Evolutionary conservation across 805 yeast species (phyloP).

Genomic region (Ogataea methylovora): DNA sequence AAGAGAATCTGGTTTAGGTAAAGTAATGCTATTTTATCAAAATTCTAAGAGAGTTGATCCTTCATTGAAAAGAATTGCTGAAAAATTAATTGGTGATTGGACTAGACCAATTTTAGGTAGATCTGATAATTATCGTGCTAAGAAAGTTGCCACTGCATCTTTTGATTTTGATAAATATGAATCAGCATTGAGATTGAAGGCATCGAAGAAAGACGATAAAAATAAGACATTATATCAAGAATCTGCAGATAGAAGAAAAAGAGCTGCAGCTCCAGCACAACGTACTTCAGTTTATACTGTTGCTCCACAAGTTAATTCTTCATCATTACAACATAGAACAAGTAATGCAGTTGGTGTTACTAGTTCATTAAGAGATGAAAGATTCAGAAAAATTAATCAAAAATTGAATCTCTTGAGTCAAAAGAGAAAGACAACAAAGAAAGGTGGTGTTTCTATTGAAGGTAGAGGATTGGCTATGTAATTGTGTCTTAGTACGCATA

Average conservation of each 20-base stretch:
- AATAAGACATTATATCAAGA: conserved; percentile 71
- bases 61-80: conserved; percentile 79
- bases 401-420: conserved; percentile 41
- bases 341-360: conserved; percentile 39
- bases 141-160: conserved; percentile 58
- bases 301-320: conserved; percentile 74
- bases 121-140: conserved; percentile 88
- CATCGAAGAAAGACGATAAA: conserved; percentile 21
- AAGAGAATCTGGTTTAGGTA: conserved; percentile 91
- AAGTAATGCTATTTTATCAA: conserved; percentile 88
- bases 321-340: conserved; percentile 34
- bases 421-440: conserved; percentile 44
- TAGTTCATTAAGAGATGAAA: conserved; percentile 57
- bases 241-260: conserved; percentile 82
- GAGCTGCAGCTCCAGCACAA: conserved; percentile 95
- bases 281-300: conserved; percentile 81
- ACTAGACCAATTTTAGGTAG: conserved; percentile 96
- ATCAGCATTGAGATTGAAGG: conserved; percentile 28
- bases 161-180: conserved; percentile 55
- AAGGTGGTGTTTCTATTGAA: conserved; percentile 74
- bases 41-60: conserved; percentile 86
- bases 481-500: not conserved
- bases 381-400: conserved; percentile 70
- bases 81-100: conserved; percentile 92
- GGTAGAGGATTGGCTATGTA: conserved; percentile 42